Base-by-base conservation (phyloP, 2,329 filamentous ascomycete species). In the Cercospora zeina region DNA sequence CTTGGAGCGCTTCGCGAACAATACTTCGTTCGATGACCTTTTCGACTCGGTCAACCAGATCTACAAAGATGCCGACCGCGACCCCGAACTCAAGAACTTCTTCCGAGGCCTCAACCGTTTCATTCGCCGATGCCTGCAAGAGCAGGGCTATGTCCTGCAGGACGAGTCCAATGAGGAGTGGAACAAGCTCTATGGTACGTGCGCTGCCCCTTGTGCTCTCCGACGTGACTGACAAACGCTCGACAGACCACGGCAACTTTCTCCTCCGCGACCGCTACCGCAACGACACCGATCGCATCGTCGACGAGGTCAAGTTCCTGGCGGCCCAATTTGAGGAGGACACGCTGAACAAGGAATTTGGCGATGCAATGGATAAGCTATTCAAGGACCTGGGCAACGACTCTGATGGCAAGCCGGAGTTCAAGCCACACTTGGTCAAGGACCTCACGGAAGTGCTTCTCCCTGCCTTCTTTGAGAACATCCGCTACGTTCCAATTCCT, bases 1-100 rank as follows among this genome's bases (percentile, higher is more conserved):
- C 19, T 87, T 99, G 68, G 95, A 97, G 81, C 89, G 95, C 53
- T 97, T 97, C 71, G 95, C 95, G 74, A 97, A 99, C 77, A 88
- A 88, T 72, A 97, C 95, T 8, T 97, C 93, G 0, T 86, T 87
- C 34, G 89, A 96, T 66, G 91, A 96, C 68, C 80, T 97, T 3
- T 91, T 95, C 79, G 87, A 89, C 16, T 87, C 92, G 0, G 88
- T 99, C 76, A 88, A 92, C 68, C 84, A 87, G 66, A 88, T 99
- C 69, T 97, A 97, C 80, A 81, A 82, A 54, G 91, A 96, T 75
- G 92, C 95, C 4, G 91, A 97, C 66, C 83, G 83, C 19, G 95
- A 99, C 68, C 86, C 88, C 0, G 91, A 97, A 73, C 84, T 99
- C 58, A 91, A 88, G 77, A 81, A 85, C 62, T 99, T 93, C 93